Conservation (phyloP, 305 asterid species). For the Salvia sclarea region DNA sequence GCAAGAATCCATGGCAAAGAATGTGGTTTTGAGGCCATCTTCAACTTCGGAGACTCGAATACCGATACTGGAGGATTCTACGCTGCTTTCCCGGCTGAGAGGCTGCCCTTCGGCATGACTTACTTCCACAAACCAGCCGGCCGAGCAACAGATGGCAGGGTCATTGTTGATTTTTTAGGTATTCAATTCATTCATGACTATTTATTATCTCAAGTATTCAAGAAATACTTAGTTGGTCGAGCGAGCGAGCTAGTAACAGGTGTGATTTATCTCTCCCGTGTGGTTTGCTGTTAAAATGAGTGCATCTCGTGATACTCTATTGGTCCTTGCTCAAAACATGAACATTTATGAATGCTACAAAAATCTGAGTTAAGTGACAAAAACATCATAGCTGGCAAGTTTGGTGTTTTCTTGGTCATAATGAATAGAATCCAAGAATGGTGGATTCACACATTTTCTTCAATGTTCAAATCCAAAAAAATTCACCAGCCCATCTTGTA, state of each 20-base stretch:
- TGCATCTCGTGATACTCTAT: background rate
- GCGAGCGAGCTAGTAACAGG: background rate
- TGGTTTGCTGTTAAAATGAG: background rate
- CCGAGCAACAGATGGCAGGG: constrained; percentile 76
- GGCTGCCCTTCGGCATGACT: constrained; percentile 71
- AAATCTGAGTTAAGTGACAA: constrained; percentile 22
- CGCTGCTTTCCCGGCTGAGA: constrained; percentile 71
- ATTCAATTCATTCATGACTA: background rate
- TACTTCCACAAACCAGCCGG: constrained; percentile 74
- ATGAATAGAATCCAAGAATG: constrained; percentile 6
- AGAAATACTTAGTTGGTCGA: background rate
- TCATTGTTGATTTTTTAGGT: constrained; percentile 83
- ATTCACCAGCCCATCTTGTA: no score
- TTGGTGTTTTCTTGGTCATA: constrained; percentile 15
- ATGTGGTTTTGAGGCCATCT: constrained; percentile 68
- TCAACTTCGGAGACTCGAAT: constrained; percentile 86
- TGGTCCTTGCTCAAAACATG: no score
- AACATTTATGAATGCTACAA: no score
- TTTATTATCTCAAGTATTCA: no score
- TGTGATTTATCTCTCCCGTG: background rate
- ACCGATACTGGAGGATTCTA: constrained; percentile 80
- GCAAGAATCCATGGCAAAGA: constrained; percentile 32
- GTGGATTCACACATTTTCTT: constrained; percentile 2
- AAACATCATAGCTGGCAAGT: constrained; percentile 33
- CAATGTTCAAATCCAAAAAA: background rate